These are phyloP conservation scores for Termitomyces sp. DNA, from an alignment of 768 basidiomycete genomes.

Conservation along the genomic window DNA sequence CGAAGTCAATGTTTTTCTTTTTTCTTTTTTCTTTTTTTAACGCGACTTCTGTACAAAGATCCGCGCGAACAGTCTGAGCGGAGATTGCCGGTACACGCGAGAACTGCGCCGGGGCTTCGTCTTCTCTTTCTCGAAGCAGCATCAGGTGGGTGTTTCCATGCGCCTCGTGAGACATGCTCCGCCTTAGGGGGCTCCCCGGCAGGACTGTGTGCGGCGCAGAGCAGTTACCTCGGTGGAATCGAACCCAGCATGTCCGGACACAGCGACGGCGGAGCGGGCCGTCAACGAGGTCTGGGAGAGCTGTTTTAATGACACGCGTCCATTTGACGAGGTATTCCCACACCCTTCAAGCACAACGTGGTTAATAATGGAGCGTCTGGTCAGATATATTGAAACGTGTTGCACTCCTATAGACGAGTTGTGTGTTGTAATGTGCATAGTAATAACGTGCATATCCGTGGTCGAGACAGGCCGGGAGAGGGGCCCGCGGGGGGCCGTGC, in stretches of 20 bases:
- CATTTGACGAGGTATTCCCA: constrained; percentile 84
- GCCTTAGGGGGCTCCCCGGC: constrained; percentile 4
- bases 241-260: constrained; percentile 76
- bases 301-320: constrained; percentile 91
- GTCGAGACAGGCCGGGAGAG: too few relatives aligned
- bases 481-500: not conserved
- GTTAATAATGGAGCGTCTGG: constrained; percentile 1
- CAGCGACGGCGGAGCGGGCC: constrained; percentile 74
- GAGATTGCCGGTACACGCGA: constrained; percentile 85
- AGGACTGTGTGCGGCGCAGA: constrained; percentile 89
- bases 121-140: constrained; percentile 79
- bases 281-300: constrained; percentile 98
- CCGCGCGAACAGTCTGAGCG: constrained; percentile 88
- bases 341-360: not conserved
- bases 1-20: constrained; percentile 50
- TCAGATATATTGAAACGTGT: constrained; percentile 16
- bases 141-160: constrained; percentile 58
- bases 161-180: not conserved
- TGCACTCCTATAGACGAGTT: too few relatives aligned
- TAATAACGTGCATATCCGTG: not conserved
- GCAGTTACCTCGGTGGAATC: constrained; percentile 76
- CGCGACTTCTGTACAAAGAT: constrained; percentile 64
- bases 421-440: not conserved
- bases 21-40: not conserved
- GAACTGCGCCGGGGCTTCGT: constrained; percentile 76